Base-by-base conservation (phyloP, 257 asterid species). In the Lycium barbarum region DNA sequence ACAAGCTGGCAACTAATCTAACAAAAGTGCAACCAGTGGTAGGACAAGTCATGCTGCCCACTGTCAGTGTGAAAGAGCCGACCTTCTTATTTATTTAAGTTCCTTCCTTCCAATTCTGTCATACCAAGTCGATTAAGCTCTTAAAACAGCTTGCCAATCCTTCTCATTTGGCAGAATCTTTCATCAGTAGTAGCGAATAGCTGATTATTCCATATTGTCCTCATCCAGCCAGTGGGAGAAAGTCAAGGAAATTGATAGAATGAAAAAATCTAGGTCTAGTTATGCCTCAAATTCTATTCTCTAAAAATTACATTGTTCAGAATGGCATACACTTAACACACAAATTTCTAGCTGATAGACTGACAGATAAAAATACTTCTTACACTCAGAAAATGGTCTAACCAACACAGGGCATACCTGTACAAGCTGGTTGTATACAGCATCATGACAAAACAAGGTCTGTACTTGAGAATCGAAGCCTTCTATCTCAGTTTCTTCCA, bases 401-500 rank as follows among this genome's bases (percentile, higher is more conserved):
- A 47, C 26, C 65, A 73, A 65, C 79, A 78, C 49, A 70, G 36
- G 45, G 62, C 83, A 84, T 88, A 93, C 99, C 98, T 95, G 98
- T 84, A 95, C 93, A 84, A 95, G 98, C 88, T 95, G 99, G 87
- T 95, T 93, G 78, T 85, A 85, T 58, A 92, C 88, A 88, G 98
- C 99, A 88, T 95, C 97, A 86, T 94, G 98, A 89, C 97, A 95
- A 90, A 93, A 95, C 90, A 94, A 89, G 55, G 99, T 94, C 91
- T 95, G 95, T 70, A 91, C 95, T 83, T 93, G 86, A 70, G 98
- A 91, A 89, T 83, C 86, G 90, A 94, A 95, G 63, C 99, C 99
- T 85, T 94, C 99, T 86, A 94, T 94, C 91, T 95, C 98, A 82
- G 97, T 95, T 91, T 95, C 98, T 91, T 95, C 98, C 91, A 95